Base-by-base conservation (phyloP, 208 protist genomes). In the Wallacemonas sp. region DNA sequence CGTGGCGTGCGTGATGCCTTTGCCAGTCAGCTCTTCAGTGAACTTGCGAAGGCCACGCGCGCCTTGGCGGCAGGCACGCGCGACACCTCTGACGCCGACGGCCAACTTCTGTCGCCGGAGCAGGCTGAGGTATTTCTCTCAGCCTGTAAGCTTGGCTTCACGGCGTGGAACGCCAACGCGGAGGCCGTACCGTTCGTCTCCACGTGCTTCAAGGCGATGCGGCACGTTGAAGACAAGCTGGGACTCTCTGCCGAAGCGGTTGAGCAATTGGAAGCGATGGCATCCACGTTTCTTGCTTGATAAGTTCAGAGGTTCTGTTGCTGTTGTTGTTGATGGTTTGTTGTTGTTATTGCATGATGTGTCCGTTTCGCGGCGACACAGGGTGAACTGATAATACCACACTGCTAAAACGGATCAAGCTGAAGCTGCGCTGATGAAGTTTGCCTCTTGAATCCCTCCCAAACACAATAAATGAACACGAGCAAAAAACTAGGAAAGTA, bases 121-220 rank as follows among this genome's bases (percentile, higher is more conserved):
- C 86, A 92, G 61, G 75, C 69, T 24, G 86, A 90, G 42, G 73
- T 81, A 60, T 58, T 96, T 3, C 21, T 94, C 54, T 83, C 77
- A 1, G 88, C 84, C 11, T 88, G 82, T 72, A 88, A 80, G 64
- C 80, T 96, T 39, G 82, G 76, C 38, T 92, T 86, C 53, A 84
- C 88, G 17, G 88, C 88, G 11, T 94, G 87, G 88, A 84, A 82
- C 41, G 77, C 88, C 2, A 86, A 88, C 71, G 70, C 68, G 38
- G 73, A 49, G 0, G 62, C 64, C 1, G 69, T 80, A 24, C 60
- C 76, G 0, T 96, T 93, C 72, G 79, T 91, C 0, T 55, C 75
- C 15, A 21, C 34, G 1, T 94, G 94, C 67, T 96, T 96, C 51
- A 82, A 75, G 62, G 70, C 70, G 0, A 62, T 96, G 3, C 76